These are phyloP conservation scores for Cladochytrium replicatum DNA, from an alignment of 192 early-diverging fungal species.

Conservation along the genomic window DNA sequence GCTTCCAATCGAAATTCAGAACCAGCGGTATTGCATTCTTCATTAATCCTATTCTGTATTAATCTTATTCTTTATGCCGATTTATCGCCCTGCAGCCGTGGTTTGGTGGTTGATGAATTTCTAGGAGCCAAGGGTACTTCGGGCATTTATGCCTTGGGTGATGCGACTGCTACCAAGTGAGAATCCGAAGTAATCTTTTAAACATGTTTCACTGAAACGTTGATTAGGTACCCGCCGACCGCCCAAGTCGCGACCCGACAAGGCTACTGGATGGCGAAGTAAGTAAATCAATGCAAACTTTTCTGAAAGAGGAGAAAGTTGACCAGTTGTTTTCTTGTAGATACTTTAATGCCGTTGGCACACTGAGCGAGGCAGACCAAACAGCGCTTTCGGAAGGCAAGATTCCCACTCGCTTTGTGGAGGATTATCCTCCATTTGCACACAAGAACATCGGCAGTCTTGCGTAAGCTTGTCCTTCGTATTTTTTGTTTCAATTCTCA, in stretches of 20 bases:
- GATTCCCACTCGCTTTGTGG: conserved; percentile 12
- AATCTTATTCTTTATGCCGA: no score
- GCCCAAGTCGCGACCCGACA: conserved; percentile 84
- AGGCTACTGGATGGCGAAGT: conserved; percentile 70
- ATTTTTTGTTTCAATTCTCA: not conserved
- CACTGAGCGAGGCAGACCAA: no score
- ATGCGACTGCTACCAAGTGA: conserved; percentile 63
- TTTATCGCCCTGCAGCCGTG: conserved; percentile 48
- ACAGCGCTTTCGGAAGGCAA: no score
- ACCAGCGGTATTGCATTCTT: conserved; percentile 22
- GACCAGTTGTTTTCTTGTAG: not conserved
- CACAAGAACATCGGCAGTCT: conserved; percentile 70
- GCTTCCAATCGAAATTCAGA: conserved; percentile 49
- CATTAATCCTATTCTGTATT: not conserved
- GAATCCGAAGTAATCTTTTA: no score
- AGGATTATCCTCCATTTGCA: not conserved
- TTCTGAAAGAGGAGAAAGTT: conserved; percentile 9
- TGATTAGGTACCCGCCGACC: conserved; percentile 57
- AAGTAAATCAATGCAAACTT: no score
- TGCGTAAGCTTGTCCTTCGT: conserved; percentile 43
- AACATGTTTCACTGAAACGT: no score
- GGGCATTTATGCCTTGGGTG: conserved; percentile 61
- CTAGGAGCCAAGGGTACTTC: conserved; percentile 51
- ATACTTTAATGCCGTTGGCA: conserved; percentile 3
- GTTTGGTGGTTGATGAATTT: conserved; percentile 62